phyloP scores from a whole-genome alignment of 306 rosid species.

The Fragaria ananassa region DNA sequence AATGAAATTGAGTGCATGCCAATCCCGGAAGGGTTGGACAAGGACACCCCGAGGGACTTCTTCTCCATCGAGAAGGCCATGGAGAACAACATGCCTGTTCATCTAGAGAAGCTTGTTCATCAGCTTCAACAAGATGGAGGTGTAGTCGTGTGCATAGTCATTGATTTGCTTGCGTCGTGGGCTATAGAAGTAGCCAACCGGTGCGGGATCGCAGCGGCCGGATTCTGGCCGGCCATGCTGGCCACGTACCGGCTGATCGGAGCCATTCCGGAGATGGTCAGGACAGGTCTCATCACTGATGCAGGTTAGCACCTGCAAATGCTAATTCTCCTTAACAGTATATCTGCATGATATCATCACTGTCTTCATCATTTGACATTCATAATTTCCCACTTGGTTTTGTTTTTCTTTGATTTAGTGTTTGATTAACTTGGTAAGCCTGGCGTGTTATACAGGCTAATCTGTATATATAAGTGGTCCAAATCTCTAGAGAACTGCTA shows the following conservation, averaged over 20 bases:
- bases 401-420: not conserved
- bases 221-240: slow-evolving; percentile 93
- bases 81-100: slow-evolving; percentile 56
- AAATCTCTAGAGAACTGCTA: not conserved
- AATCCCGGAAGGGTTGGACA: slow-evolving; percentile 39
- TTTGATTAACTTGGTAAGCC: not conserved
- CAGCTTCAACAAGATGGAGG: slow-evolving; percentile 19
- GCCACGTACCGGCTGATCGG: slow-evolving; percentile 52
- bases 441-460: too few species aligned
- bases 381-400: not conserved
- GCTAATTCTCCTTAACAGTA: not conserved
- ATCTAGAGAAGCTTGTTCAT: slow-evolving; percentile 38
- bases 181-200: slow-evolving; percentile 53
- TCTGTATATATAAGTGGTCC: slow-evolving; percentile 1
- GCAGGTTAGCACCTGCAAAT: slow-evolving; percentile 40
- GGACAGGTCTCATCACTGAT: slow-evolving; percentile 47
- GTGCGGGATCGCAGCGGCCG: slow-evolving; percentile 42
- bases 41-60: slow-evolving; percentile 45
- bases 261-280: slow-evolving; percentile 56
- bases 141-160: slow-evolving; percentile 45
- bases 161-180: slow-evolving; percentile 76
- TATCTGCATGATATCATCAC: not conserved
- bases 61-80: slow-evolving; percentile 55
- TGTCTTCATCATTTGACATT: not conserved
- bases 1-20: slow-evolving; percentile 28